Base-by-base conservation (phyloP, 2,329 filamentous ascomycete genomes). In the Ascochyta koolunga region DNA sequence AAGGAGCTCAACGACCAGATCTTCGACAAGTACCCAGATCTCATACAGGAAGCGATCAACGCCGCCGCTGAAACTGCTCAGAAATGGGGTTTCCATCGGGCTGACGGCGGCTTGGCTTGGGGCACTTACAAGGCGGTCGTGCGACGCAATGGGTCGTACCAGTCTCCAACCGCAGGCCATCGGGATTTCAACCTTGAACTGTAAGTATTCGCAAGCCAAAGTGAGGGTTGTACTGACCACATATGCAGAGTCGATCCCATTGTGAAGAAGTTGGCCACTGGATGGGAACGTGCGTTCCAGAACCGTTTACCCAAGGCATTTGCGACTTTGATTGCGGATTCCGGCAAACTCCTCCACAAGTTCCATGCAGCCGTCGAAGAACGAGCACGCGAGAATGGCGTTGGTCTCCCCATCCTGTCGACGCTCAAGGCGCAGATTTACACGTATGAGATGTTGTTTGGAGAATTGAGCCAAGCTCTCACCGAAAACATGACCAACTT, bases 41-140 rank as follows among this genome's bases (percentile, higher is more conserved):
- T 78, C 2, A 70, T 79, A 9, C 57, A 76, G 2, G 59, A 68
- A 15, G 81, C 80, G 2, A 66, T 76, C 2, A 58, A 71, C 7
- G 68, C 69, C 19, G 77, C 77, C 3, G 47, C 69, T 2, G 39
- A 60, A 0, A 78, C 71, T 8, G 65, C 70, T 6, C 41, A 53
- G 10, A 55, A 56, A 15, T 78, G 78, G 77, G 73, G 76, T 6
- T 65, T 60, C 6, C 61, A 77, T 54, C 75, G 68, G 25, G 32
- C 57, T 13, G 65, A 71, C 27, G 83, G 83, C 10, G 83, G 83
- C 1, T 67, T 83, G 11, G 60, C 66, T 29, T 86, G 75, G 72
- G 22, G 70, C 2, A 86, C 84, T 0, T 87, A 86, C 60, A 83
- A 80, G 66, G 85, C 85, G 9, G 77, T 82, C 2, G 81, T 81